Evolutionary conservation across 805 yeast species (phyloP).

Genomic region (Ogataea nitratoaversa): DNA sequence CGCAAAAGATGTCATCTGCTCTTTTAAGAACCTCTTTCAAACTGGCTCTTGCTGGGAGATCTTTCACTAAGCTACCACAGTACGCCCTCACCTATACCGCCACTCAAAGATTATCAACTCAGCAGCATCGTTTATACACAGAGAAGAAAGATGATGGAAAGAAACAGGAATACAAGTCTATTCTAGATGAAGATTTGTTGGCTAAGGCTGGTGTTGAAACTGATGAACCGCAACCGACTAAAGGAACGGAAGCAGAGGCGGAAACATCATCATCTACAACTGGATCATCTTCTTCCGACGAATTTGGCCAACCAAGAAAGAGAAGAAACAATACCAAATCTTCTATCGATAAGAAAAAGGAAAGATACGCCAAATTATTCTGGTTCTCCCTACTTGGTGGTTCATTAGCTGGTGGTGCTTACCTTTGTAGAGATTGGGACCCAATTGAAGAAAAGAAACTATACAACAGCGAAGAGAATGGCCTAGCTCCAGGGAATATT

Average conservation of each 20-base stretch:
- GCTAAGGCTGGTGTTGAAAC: conserved; percentile 80
- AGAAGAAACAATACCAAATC: conserved; percentile 59
- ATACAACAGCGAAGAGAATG: conserved; percentile 50
- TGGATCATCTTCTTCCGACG: conserved; percentile 14
- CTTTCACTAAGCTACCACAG: no score
- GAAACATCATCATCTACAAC: not conserved
- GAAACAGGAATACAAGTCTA: conserved; percentile 40
- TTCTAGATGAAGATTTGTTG: conserved; percentile 76
- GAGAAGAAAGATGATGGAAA: conserved; percentile 21
- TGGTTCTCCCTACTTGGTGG: conserved; percentile 57
- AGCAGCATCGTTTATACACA: conserved; percentile 15
- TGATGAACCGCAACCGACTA: conserved; percentile 23
- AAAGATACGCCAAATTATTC: conserved; percentile 70
- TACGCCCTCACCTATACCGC: no score
- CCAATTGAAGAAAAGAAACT: conserved; percentile 57
- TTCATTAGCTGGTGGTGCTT: conserved; percentile 50
- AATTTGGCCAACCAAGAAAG: conserved; percentile 30
- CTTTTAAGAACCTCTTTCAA: conserved; percentile 8
- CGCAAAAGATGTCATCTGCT: conserved; percentile 1
- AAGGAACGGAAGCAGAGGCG: conserved; percentile 10
- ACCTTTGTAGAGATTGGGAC: conserved; percentile 83
- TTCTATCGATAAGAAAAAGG: conserved; percentile 77
- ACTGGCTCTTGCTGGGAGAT: conserved; percentile 2
- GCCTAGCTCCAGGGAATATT: conserved; percentile 61
- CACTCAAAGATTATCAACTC: not conserved